Percentiles rank a stretch among this genome's conserved stretches.
Conservation (phyloP, 2,329 filamentous ascomycete genomes). For the Cladosporium sp. region DNA sequence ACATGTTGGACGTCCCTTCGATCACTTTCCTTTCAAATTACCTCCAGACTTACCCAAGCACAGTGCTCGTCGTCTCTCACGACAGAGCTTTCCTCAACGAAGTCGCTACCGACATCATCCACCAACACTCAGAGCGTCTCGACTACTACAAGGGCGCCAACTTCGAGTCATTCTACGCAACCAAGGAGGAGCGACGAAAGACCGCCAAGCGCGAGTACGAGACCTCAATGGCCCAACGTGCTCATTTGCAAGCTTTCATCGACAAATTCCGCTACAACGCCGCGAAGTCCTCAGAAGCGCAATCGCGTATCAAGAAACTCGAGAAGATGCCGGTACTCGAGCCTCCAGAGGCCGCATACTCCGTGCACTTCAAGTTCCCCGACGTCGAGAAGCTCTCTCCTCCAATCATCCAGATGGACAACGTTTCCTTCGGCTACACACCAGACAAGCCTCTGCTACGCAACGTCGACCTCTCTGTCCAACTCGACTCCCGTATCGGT, state of each 20-base stretch:
- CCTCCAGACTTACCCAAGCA: slow-evolving; percentile 88
- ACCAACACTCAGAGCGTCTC: slow-evolving; percentile 93
- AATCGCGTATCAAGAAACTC: slow-evolving; percentile 97
- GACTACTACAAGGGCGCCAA: slow-evolving; percentile 99
- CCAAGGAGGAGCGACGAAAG: slow-evolving; percentile 95
- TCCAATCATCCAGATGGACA: slow-evolving; percentile 95
- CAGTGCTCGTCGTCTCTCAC: slow-evolving; percentile 94
- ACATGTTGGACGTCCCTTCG: slow-evolving; percentile 99
- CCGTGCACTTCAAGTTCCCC: slow-evolving; percentile 93
- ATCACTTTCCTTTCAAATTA: slow-evolving; percentile 98
- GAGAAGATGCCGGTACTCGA: slow-evolving; percentile 94
- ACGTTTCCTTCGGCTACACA: slow-evolving; percentile 84
- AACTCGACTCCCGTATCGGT: slow-evolving; percentile 95
- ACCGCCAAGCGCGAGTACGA: slow-evolving; percentile 96
- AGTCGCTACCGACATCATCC: slow-evolving; percentile 97
- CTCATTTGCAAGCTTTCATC: slow-evolving; percentile 95
- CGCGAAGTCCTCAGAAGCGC: slow-evolving; percentile 95
- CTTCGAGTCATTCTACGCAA: slow-evolving; percentile 94
- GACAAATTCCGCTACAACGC: slow-evolving; percentile 99
- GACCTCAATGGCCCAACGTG: slow-evolving; percentile 91
- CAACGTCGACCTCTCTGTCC: slow-evolving; percentile 91
- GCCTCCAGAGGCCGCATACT: slow-evolving; percentile 88
- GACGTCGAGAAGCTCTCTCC: slow-evolving; percentile 97
- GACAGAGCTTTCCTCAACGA: slow-evolving; percentile 99
- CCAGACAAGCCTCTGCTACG: slow-evolving; percentile 73